These are phyloP conservation scores for Blastomyces gilchristii DNA, from an alignment of 2,329 filamentous ascomycete species.

Conservation along the genomic window DNA sequence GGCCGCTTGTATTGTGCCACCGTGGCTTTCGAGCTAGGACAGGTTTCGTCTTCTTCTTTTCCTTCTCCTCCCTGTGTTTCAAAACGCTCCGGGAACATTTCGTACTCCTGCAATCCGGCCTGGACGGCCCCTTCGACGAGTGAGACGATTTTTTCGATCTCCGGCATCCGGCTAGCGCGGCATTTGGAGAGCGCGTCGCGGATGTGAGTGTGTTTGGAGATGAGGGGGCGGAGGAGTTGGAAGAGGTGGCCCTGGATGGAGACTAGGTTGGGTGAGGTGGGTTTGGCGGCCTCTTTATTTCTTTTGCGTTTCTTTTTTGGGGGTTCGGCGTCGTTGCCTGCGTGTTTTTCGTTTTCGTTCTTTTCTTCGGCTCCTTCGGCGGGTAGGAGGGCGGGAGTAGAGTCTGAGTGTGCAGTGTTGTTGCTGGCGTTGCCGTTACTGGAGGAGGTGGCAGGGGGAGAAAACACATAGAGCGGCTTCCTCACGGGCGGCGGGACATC, in stretches of 20 bases:
- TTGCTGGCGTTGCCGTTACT: slow-evolving; percentile 13
- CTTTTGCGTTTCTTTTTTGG: slow-evolving; percentile 37
- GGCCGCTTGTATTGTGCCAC: slow-evolving; percentile 67
- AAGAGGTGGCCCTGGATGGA: slow-evolving; percentile 89
- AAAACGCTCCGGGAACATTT: slow-evolving; percentile 33
- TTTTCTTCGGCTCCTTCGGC: slow-evolving; percentile 17
- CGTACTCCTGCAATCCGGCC: slow-evolving; percentile 59
- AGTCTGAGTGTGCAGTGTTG: slow-evolving; percentile 20
- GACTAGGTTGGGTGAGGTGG: slow-evolving; percentile 55
- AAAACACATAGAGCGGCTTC: slow-evolving; percentile 61
- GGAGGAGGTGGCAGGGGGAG: slow-evolving; percentile 20
- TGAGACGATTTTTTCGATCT: slow-evolving; percentile 64
- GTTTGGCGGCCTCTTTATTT: slow-evolving; percentile 29
- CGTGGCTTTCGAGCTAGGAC: slow-evolving; percentile 44
- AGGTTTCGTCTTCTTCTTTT: slow-evolving; percentile 19
- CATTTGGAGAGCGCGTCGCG: slow-evolving; percentile 70
- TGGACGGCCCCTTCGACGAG: slow-evolving; percentile 68
- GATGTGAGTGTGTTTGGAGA: slow-evolving; percentile 69
- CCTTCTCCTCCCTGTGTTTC: slow-evolving; percentile 26
- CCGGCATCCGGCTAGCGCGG: slow-evolving; percentile 58
- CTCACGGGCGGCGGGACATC: slow-evolving; percentile 54
- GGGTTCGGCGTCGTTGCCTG: slow-evolving; percentile 38
- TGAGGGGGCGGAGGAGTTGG: slow-evolving; percentile 73
- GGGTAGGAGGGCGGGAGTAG: neutral
- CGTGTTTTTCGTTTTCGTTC: neutral